Conservation (phyloP, 1,139 yeast species). For the Citeromyces hawaiiensis region DNA sequence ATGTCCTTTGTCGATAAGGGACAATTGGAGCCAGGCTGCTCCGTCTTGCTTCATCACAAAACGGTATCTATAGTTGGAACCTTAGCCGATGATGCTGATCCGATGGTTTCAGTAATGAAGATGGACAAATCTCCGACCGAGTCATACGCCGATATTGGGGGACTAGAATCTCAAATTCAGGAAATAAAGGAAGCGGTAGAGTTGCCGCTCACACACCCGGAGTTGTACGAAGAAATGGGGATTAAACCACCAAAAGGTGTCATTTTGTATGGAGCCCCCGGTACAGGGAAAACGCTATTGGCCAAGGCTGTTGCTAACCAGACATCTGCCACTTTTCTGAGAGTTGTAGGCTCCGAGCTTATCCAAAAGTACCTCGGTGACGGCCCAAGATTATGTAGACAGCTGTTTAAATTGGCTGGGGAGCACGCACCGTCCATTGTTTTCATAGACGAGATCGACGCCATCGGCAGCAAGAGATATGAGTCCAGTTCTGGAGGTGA, state of each 20-base stretch:
- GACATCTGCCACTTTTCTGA: constrained; percentile 88
- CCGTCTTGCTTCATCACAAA: constrained; percentile 90
- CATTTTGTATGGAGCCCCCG: constrained; percentile 96
- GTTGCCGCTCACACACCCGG: constrained; percentile 94
- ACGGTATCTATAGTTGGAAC: constrained; percentile 93
- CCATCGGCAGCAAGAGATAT: constrained; percentile 95
- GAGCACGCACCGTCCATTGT: constrained; percentile 97
- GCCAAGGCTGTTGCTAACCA: constrained; percentile 99
- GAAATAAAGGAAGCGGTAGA: constrained; percentile 98
- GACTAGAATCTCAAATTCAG: constrained; percentile 89
- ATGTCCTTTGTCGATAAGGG: constrained; percentile 98
- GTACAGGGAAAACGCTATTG: constrained; percentile 93
- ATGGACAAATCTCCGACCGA: constrained; percentile 96
- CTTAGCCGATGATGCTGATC: constrained; percentile 92
- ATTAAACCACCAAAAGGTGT: constrained; percentile 99
- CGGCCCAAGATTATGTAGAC: constrained; percentile 92
- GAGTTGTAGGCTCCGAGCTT: constrained; percentile 94
- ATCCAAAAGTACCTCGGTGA: constrained; percentile 97
- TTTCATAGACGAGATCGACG: constrained; percentile 97
- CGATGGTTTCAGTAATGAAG: constrained; percentile 96
- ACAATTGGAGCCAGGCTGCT: constrained; percentile 93
- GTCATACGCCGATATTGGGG: constrained; percentile 95
- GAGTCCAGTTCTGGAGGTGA: constrained; percentile 97
- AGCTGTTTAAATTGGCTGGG: constrained; percentile 91
- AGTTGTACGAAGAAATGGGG: constrained; percentile 97